These are phyloP conservation scores for Syzygium aqueum DNA, from an alignment of 345 rosid species.

Conservation along the genomic window DNA sequence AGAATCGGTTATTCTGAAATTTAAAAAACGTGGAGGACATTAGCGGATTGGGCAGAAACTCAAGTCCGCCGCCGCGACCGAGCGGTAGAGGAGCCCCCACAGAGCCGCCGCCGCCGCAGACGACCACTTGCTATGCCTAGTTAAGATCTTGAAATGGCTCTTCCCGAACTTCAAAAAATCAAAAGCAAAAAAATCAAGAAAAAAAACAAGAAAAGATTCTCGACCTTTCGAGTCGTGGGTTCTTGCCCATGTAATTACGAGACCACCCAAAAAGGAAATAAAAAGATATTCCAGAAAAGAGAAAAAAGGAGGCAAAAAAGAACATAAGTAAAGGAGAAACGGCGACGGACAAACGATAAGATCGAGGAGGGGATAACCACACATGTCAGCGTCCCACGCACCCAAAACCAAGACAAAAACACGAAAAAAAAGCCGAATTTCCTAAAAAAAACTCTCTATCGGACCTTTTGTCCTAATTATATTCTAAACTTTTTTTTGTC, in stretches of 20 bases:
- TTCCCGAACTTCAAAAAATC: neutral
- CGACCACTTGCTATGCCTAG: neutral
- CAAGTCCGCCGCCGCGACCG: neutral
- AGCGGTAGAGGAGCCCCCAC: neutral
- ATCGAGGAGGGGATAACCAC: constrained; percentile 23
- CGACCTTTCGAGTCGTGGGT: neutral
- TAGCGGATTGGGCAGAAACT: neutral
- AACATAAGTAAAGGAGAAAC: neutral
- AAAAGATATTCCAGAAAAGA: neutral
- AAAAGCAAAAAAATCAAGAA: accelerated
- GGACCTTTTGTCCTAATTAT: too few relatives aligned
- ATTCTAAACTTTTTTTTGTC: too few relatives aligned
- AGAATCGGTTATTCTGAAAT: neutral
- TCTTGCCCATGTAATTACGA: neutral
- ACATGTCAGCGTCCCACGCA: constrained; percentile 20
- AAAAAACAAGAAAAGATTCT: neutral
- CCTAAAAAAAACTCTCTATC: too few relatives aligned
- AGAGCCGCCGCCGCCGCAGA: neutral
- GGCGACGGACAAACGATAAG: constrained; percentile 17
- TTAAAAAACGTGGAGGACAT: neutral
- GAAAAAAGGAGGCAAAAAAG: neutral
- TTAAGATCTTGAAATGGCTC: neutral
- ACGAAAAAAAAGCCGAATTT: too few relatives aligned
- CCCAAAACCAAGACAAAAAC: neutral
- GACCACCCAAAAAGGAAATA: neutral